A percentile compares a stretch with the other conserved stretches of the same genome.
phyloP scores from a whole-genome alignment of 257 asterid genomes.

The Verbascum thapsus region DNA sequence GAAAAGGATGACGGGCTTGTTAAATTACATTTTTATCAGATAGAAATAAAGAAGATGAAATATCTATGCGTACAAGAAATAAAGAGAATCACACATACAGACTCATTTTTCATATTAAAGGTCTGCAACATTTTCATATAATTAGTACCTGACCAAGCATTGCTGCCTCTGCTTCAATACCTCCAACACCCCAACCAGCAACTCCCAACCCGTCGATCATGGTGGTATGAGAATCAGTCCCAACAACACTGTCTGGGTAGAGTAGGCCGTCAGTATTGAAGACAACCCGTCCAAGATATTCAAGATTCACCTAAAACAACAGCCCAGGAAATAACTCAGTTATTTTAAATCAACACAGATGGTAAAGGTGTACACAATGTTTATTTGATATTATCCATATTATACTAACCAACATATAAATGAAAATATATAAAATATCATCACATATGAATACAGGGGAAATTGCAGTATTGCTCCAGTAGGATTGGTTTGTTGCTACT shows the following conservation, averaged over 20 bases:
- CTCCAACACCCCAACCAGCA: slow-evolving; percentile 99
- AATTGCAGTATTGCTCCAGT: background rate
- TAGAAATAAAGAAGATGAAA: background rate
- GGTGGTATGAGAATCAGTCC: slow-evolving; percentile 96
- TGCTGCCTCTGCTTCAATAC: slow-evolving; percentile 97
- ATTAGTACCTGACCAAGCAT: slow-evolving; percentile 93
- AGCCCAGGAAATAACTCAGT: slow-evolving; percentile 14
- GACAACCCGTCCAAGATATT: slow-evolving; percentile 92
- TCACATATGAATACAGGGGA: background rate
- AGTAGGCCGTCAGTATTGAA: slow-evolving; percentile 78
- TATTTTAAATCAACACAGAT: slow-evolving; percentile 13
- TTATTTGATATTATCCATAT: background rate
- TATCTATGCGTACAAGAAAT: background rate
- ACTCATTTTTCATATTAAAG: slow-evolving; percentile 5
- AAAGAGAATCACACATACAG: slow-evolving; percentile 3
- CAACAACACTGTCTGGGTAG: slow-evolving; percentile 96
- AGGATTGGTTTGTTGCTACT: too few relatives aligned
- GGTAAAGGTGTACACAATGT: background rate
- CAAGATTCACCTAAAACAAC: slow-evolving; percentile 78
- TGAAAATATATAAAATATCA: slow-evolving; percentile 20
- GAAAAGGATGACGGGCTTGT: slow-evolving; percentile 2
- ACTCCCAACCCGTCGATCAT: slow-evolving; percentile 97
- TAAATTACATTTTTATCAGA: too few relatives aligned
- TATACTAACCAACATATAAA: slow-evolving; percentile 9
- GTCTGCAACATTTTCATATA: background rate